Base-by-base conservation (phyloP, 805 yeast species). In the Sungouiella thailandica region DNA sequence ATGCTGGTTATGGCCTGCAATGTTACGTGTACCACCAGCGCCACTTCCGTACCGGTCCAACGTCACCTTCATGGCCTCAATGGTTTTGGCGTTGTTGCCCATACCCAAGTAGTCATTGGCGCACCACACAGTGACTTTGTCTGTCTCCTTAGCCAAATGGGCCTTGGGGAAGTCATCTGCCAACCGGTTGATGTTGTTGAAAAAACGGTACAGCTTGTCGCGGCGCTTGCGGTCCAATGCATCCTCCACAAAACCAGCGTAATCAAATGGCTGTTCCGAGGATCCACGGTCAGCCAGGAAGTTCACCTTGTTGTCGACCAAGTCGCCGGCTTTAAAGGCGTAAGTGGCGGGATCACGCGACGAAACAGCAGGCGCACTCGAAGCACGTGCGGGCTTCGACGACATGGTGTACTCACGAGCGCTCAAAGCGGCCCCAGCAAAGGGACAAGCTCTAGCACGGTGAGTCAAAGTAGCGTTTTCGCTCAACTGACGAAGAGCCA, bases 21-120 rank as follows among this genome's bases (percentile, higher is more conserved):
- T 93, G 65, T 93, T 93, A 55, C 99, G 76, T 31, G 99, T 93
- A 49, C 99, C 99, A 55, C 99, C 99, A 7, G 99, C 96, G 50
- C 99, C 99, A 4, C 96, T 83, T 51, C 99, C 99, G 58, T 93
- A 93, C 65, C 76, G 78, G 50, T 83, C 83, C 59, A 93, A 72
- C 12, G 95, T 80, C 31, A 68, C 57, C 49, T 82, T 81, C 90
- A 90, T 93, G 36, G 78, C 78, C 12, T 74, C 64, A 39, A 87
- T 65, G 28, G 90, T 90, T 43, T 72, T 66, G 42, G 72, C 73
- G 57, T 90, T 84, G 52, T 77, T 79, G 33, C 96, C 90, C 93
- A 93, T 85, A 9, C 97, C 97, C 41, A 93, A 71, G 59, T 93
- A 93, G 62, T 93, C 99, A 60, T 93, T 93, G 26, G 98, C 89